Percentiles rank a stretch among this genome's conserved stretches.
Evolutionary conservation across 2,329 filamentous ascomycete genomes (phyloP).

Genomic region (Ophiocordyceps australis): DNA sequence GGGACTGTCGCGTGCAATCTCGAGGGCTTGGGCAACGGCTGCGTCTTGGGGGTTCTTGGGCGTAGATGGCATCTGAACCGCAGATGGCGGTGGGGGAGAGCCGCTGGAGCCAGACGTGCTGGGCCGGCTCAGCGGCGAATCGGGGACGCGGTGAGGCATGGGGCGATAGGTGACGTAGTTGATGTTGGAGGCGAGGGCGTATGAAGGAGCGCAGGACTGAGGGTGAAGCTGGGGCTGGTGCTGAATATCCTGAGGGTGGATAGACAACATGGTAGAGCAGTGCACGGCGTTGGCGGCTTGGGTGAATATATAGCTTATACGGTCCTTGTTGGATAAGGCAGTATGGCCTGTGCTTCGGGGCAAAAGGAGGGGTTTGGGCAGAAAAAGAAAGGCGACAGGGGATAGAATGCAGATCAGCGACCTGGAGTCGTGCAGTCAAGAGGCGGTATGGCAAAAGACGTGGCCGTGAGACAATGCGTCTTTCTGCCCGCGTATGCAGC

Average conservation of each 20-base stretch:
- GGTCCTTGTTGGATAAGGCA: too few relatives aligned
- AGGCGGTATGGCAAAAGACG: too few relatives aligned
- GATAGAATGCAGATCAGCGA: too few relatives aligned
- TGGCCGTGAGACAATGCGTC: too few relatives aligned
- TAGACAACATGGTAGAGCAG: conserved; percentile 8
- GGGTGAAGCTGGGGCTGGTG: conserved; percentile 1
- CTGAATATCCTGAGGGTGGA: conserved; percentile 4
- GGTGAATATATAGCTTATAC: conserved; percentile 6
- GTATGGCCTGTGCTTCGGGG: too few relatives aligned
- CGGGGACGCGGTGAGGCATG: conserved; percentile 8
- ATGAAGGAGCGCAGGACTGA: not conserved
- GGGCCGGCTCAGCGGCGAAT: conserved; percentile 3
- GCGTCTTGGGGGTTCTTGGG: conserved; percentile 11
- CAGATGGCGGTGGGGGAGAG: not conserved
- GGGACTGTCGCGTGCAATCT: conserved; percentile 57
- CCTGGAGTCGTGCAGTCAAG: too few relatives aligned
- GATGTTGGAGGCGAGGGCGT: not conserved
- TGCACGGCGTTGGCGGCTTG: too few relatives aligned
- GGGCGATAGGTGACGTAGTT: not conserved
- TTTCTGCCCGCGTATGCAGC: too few relatives aligned
- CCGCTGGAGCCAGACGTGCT: too few relatives aligned
- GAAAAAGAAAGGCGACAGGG: too few relatives aligned
- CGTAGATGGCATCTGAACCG: too few relatives aligned
- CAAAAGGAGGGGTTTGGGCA: too few relatives aligned
- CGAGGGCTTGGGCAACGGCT: conserved; percentile 48